Base-by-base conservation (phyloP, 768 basidiomycete species). In the Rhizopogon rudus region DNA sequence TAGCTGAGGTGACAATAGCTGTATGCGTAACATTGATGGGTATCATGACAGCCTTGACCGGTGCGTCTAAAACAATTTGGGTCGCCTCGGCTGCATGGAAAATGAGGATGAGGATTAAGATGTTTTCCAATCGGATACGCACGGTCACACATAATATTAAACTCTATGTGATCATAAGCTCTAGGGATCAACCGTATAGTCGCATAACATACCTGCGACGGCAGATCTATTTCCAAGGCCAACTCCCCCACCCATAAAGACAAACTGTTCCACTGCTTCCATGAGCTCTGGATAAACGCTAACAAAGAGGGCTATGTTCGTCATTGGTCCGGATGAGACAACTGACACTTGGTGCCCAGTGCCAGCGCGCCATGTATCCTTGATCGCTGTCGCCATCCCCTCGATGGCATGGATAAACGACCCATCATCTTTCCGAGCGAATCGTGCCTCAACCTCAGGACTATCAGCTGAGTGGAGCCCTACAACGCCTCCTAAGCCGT, bases 171-270 rank as follows among this genome's bases (percentile, higher is more conserved):
- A 9, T 48, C 14, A 33, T 33, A 8, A 53, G 39, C 6, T 40
- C 40, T 6, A 17, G 20, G 49, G 53, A 20, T 46, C 14, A 17
- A 51, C n/a, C 35, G 33, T 16, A 10, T 17, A 20, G 43, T 43
- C 3, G 20, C 14, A 25, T 3, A 12, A 57, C 71, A 44, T 54
- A 83, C 84, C 83, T 62, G 90, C 91, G 10, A 83, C 86, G 13
- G 91, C 75, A 7, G 88, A 86, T 33, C 86, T 76, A 63, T 94
- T 95, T 0, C 93, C 92, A 22, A 90, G 65, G 8, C 92, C 92
- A 29, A 91, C 84, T 2, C 84, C 91, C n/a, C 93, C 93, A 10
- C 93, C 93, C 93, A 96, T 95, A 63, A 92, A 78, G 13, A 82
- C 78, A 42, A 83, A 72, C 52, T 79, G 71, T 41, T 77, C 75